Evolutionary conservation across 768 basidiomycete species (phyloP).

Genomic region (Lentinus tigrinus): DNA sequence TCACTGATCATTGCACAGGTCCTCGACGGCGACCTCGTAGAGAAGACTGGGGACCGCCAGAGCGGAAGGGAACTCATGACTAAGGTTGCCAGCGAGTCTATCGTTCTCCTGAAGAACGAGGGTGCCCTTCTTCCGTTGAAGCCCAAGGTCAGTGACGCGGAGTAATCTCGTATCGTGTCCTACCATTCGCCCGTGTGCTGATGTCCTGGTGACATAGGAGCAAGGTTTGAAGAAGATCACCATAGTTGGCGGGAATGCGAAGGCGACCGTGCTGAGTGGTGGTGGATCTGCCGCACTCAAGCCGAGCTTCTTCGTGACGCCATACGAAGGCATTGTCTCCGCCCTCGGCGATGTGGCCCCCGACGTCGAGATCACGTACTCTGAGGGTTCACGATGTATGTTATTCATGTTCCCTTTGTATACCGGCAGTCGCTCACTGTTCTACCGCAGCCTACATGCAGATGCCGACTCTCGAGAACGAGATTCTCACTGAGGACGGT

Average conservation of each 20-base stretch:
- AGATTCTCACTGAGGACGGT: constrained; percentile 58
- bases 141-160: constrained; percentile 23
- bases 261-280: constrained; percentile 58
- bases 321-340: constrained; percentile 71
- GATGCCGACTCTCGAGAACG: constrained; percentile 67
- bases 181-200: too few species aligned
- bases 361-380: constrained; percentile 57
- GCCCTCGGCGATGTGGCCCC: constrained; percentile 44
- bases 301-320: constrained; percentile 72
- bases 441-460: constrained; percentile 53
- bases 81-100: constrained; percentile 62
- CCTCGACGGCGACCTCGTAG: constrained; percentile 68
- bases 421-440: not conserved
- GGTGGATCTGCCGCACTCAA: constrained; percentile 75
- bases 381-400: constrained; percentile 69
- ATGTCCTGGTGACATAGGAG: constrained; percentile 7
- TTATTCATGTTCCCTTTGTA: not conserved
- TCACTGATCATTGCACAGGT: constrained; percentile 37
- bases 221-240: constrained; percentile 62
- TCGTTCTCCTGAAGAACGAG: constrained; percentile 77
- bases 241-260: constrained; percentile 73
- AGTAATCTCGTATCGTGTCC: not conserved
- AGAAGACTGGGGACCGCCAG: constrained; percentile 59
- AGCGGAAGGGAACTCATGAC: constrained; percentile 65
- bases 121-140: constrained; percentile 52